These are phyloP conservation scores for Podochytrium sp. DNA, from an alignment of 192 early-diverging fungal species.

Conservation along the genomic window DNA sequence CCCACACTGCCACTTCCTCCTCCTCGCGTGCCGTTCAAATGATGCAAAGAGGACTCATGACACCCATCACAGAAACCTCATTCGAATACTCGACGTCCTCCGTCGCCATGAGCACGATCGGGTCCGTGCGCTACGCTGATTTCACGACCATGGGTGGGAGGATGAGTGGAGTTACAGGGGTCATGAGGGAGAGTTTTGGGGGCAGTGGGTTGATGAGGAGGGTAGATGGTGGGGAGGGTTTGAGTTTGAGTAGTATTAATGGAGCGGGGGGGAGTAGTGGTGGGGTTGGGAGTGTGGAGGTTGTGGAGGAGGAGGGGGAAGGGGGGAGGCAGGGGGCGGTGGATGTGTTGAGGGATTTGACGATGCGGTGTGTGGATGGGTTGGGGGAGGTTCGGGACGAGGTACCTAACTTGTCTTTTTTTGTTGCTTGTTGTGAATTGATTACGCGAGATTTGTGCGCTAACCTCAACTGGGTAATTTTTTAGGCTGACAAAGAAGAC, in stretches of 20 bases:
- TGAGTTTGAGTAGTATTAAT: too few relatives aligned
- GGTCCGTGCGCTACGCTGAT: constrained; percentile 16
- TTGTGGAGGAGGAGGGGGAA: constrained; percentile 5
- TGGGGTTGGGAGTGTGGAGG: not conserved
- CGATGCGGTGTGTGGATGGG: not conserved
- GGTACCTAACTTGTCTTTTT: not conserved
- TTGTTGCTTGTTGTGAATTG: not conserved
- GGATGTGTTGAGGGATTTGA: not conserved
- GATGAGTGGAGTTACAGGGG: not conserved
- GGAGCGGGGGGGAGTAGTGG: not conserved
- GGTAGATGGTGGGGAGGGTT: too few relatives aligned
- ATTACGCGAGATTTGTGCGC: too few relatives aligned
- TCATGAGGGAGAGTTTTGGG: constrained; percentile 1
- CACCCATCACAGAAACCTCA: constrained; percentile 46
- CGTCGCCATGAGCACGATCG: constrained; percentile 40
- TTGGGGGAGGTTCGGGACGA: not conserved
- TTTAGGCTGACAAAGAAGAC: too few relatives aligned
- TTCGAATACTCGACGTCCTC: constrained; percentile 20
- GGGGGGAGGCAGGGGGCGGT: not conserved
- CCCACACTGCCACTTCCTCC: too few relatives aligned
- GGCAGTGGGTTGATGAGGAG: not conserved
- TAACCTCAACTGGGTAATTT: too few relatives aligned
- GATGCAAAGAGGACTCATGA: constrained; percentile 40
- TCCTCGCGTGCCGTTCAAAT: too few relatives aligned
- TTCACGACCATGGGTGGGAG: constrained; percentile 20